Conservation (phyloP, 2,329 filamentous ascomycete genomes). For the Ophiostoma sp. region DNA sequence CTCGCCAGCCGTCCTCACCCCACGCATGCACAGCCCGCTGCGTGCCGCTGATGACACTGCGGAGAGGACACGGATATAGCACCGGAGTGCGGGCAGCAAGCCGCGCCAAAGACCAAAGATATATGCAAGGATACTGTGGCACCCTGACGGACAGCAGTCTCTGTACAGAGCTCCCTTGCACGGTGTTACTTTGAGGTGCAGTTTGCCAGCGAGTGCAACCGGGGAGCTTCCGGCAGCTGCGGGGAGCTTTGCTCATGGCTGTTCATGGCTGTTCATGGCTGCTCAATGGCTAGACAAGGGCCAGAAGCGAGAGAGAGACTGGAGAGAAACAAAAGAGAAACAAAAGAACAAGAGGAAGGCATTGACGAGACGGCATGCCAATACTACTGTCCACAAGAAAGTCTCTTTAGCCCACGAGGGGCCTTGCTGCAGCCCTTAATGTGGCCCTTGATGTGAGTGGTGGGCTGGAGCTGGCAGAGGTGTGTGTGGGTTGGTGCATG, state of each 20-base stretch:
- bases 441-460: conserved; percentile 14
- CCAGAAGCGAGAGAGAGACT: neutral
- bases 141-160: neutral
- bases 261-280: too few species aligned
- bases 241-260: neutral
- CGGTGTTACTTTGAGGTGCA: too few species aligned
- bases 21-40: neutral
- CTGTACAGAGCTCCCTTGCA: too few species aligned
- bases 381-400: conserved; percentile 15
- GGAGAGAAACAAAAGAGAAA: neutral
- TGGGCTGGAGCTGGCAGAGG: neutral
- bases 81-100: neutral
- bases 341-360: neutral
- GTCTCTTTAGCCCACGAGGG: conserved; percentile 21
- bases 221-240: neutral
- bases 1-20: neutral
- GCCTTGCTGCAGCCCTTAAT: conserved; percentile 10
- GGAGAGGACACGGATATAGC: neutral
- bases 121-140: too few species aligned
- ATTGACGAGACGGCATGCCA: neutral
- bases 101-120: neutral
- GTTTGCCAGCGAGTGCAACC: neutral
- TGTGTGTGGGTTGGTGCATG: conserved; percentile 3
- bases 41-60: neutral
- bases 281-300: too few species aligned